A percentile compares a stretch with the other conserved stretches of the same genome.
phyloP scores from a whole-genome alignment of 805 yeast species.

The Monosporozyma unispora region DNA sequence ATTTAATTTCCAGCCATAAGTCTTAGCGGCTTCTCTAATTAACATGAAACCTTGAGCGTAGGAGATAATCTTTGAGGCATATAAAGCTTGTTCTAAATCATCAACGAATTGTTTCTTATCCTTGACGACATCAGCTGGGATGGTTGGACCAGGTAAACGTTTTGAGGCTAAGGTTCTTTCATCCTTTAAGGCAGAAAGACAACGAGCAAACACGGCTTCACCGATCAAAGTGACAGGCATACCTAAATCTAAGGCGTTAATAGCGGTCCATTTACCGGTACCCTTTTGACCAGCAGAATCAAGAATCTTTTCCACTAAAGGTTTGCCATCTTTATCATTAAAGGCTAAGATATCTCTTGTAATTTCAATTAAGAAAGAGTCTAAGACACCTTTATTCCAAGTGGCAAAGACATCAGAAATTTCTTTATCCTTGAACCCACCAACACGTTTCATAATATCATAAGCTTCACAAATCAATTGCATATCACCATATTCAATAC shows the following conservation, averaged over 20 bases:
- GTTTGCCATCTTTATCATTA: constrained; percentile 84
- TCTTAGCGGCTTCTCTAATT: constrained; percentile 95
- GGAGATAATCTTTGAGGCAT: constrained; percentile 96
- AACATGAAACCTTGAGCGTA: constrained; percentile 99
- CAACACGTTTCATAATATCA: constrained; percentile 90
- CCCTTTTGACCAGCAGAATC: constrained; percentile 99
- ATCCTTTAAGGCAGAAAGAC: constrained; percentile 82
- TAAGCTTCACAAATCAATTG: constrained; percentile 97
- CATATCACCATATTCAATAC: constrained; percentile 99
- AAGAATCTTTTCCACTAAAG: constrained; percentile 91
- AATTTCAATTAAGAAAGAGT: constrained; percentile 93
- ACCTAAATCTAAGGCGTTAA: constrained; percentile 94
- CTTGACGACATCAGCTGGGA: constrained; percentile 52
- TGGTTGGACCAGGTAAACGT: constrained; percentile 68
- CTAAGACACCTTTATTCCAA: constrained; percentile 97
- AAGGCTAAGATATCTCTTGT: constrained; percentile 88
- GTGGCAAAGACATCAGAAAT: constrained; percentile 82
- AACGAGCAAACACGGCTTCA: constrained; percentile 96
- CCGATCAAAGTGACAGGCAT: constrained; percentile 97
- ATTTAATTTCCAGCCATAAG: constrained; percentile 94
- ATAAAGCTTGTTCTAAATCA: constrained; percentile 93
- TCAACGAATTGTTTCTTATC: constrained; percentile 82
- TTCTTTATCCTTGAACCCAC: constrained; percentile 83
- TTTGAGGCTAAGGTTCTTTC: constrained; percentile 86
- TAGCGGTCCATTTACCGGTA: constrained; percentile 99